Conservation (phyloP, 2,329 filamentous ascomycete genomes). For the Coniochaeta sp. region DNA sequence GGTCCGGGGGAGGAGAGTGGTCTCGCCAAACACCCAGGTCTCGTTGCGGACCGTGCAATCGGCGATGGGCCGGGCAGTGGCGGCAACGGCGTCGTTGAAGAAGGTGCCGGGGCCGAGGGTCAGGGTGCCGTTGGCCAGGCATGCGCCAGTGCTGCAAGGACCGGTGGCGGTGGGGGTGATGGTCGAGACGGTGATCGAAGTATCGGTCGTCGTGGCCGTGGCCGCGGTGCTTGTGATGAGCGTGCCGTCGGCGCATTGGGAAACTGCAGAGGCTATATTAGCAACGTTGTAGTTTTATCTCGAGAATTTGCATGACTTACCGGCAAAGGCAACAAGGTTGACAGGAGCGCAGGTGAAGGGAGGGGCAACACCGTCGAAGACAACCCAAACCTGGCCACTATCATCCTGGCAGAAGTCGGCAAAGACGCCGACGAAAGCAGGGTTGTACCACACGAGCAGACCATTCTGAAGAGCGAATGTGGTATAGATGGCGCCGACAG, state of each 20-base stretch:
- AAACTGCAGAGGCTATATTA: not conserved
- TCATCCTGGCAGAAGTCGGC: conserved; percentile 18
- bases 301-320: not conserved
- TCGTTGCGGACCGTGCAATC: not conserved
- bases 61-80: not conserved
- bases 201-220: not conserved
- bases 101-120: not conserved
- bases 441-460: conserved; percentile 18
- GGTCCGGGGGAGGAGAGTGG: not conserved
- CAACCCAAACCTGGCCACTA: conserved; percentile 13
- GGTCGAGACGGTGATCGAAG: too few relatives aligned
- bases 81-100: not conserved
- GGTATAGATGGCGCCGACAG: conserved; percentile 6
- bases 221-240: not conserved
- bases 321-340: conserved; percentile 7
- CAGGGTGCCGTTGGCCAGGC: not conserved
- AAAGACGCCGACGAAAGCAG: conserved; percentile 13
- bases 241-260: not conserved
- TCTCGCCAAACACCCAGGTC: not conserved
- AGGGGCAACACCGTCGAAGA: conserved; percentile 8
- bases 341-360: conserved; percentile 13
- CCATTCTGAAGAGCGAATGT: conserved; percentile 11
- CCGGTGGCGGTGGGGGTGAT: not conserved
- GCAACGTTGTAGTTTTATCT: not conserved
- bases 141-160: not conserved